phyloP scores from a whole-genome alignment of 192 early-diverging fungal species.

The Helicostylum pulchrum region DNA sequence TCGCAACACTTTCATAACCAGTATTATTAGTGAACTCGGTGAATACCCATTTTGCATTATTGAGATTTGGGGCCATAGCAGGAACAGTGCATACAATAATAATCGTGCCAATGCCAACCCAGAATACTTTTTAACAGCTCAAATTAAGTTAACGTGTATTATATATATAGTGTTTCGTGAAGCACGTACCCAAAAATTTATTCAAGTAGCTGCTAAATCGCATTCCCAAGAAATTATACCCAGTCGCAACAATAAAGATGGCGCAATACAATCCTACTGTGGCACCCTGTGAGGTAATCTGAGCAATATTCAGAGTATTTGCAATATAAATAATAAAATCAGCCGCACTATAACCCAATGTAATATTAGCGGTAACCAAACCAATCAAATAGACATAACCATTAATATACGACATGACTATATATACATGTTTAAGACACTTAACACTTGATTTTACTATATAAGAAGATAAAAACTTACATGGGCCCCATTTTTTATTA shows the following conservation, averaged over 20 bases:
- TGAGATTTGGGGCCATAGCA: slow-evolving; percentile 40
- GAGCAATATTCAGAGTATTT: slow-evolving; percentile 28
- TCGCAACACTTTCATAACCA: slow-evolving; percentile 39
- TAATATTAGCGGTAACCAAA: slow-evolving; percentile 24
- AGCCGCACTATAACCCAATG: slow-evolving; percentile 35
- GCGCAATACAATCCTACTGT: slow-evolving; percentile 43
- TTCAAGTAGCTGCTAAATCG: slow-evolving; percentile 38
- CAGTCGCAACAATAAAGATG: slow-evolving; percentile 34
- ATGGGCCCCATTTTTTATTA: slow-evolving; percentile 25
- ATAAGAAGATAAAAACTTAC: slow-evolving; percentile 15
- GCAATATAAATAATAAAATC: slow-evolving; percentile 42
- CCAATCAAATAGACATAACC: slow-evolving; percentile 25
- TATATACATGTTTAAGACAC: too few species aligned
- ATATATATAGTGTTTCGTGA: background rate
- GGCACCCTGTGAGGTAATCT: slow-evolving; percentile 37
- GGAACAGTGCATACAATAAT: background rate
- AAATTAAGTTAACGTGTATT: too few species aligned
- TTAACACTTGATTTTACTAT: too few species aligned
- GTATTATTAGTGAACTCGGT: slow-evolving; percentile 47
- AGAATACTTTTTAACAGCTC: too few species aligned
- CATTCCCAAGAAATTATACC: slow-evolving; percentile 36
- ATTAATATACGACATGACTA: slow-evolving; percentile 29
- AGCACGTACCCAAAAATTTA: slow-evolving; percentile 37
- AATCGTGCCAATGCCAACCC: slow-evolving; percentile 7
- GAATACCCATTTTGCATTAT: slow-evolving; percentile 43